Conservation (phyloP, 768 basidiomycete genomes). For the Trametes maxima region DNA sequence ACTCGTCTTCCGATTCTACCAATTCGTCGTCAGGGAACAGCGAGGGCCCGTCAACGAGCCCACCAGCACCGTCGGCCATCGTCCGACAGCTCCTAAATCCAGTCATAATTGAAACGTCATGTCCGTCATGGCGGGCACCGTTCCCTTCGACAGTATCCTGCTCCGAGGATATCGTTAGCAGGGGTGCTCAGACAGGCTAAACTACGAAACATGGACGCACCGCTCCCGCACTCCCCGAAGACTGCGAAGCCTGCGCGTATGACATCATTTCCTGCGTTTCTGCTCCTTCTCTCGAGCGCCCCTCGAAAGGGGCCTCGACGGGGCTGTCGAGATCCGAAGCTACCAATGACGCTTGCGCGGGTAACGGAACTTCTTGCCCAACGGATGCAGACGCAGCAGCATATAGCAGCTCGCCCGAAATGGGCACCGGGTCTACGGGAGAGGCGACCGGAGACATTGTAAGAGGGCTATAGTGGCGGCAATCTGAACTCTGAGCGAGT, state of each 20-base stretch:
- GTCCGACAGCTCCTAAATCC: background rate
- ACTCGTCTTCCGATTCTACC: slow-evolving; percentile 9
- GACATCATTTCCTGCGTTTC: background rate
- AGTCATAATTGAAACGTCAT: background rate
- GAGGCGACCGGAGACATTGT: background rate
- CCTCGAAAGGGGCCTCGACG: background rate
- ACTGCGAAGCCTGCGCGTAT: background rate
- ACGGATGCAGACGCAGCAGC: too few relatives aligned
- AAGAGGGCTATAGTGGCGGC: background rate
- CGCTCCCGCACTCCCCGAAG: background rate
- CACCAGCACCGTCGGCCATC: background rate
- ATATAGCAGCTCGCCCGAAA: too few relatives aligned
- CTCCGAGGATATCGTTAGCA: background rate
- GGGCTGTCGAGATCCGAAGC: background rate
- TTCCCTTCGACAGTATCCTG: too few relatives aligned
- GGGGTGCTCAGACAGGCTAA: background rate
- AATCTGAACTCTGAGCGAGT: too few relatives aligned
- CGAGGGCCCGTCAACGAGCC: slow-evolving; percentile 20
- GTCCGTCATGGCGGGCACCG: too few relatives aligned
- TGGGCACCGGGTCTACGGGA: background rate
- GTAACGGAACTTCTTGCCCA: too few relatives aligned
- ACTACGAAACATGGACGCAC: background rate
- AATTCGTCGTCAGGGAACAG: slow-evolving; percentile 18
- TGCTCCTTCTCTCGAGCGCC: background rate
- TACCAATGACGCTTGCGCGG: background rate